Percentiles rank a stretch among this genome's conserved stretches.
These are phyloP conservation scores for Aspergillus sp. DNA, from an alignment of 2,329 filamentous ascomycete genomes.

Conservation along the genomic window DNA sequence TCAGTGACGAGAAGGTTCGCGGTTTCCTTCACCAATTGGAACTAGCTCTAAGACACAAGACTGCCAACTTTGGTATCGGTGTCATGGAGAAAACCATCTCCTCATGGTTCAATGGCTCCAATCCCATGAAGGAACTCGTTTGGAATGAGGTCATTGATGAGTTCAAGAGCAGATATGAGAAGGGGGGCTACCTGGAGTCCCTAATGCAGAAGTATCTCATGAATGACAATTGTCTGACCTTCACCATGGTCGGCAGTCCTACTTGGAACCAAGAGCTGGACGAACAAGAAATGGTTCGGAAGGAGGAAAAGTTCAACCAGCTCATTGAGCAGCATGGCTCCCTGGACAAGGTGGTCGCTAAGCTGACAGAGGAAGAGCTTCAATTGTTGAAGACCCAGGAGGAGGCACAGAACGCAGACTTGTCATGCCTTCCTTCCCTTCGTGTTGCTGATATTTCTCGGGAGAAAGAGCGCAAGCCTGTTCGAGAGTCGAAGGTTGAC, in stretches of 20 bases:
- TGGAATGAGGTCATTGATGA: constrained; percentile 87
- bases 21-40: constrained; percentile 93
- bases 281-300: constrained; percentile 72
- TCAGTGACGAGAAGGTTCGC: constrained; percentile 87
- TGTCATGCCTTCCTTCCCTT: constrained; percentile 85
- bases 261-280: constrained; percentile 73
- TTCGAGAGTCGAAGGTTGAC: constrained; percentile 59
- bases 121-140: constrained; percentile 85
- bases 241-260: constrained; percentile 88
- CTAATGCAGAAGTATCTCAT: constrained; percentile 88
- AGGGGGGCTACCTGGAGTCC: constrained; percentile 78
- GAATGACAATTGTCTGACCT: constrained; percentile 82
- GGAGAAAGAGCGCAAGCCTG: constrained; percentile 71
- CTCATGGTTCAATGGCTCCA: constrained; percentile 92
- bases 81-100: constrained; percentile 86
- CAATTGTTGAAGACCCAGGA: constrained; percentile 80
- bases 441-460: constrained; percentile 87
- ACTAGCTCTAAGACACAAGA: constrained; percentile 93
- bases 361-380: constrained; percentile 76
- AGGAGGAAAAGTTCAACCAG: constrained; percentile 73
- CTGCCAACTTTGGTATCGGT: constrained; percentile 88
- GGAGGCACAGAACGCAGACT: constrained; percentile 77
- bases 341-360: constrained; percentile 68
- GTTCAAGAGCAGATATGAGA: constrained; percentile 75
- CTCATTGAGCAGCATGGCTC: constrained; percentile 69